Conservation (phyloP, 805 yeast genomes). For the Candida stauntonica region DNA sequence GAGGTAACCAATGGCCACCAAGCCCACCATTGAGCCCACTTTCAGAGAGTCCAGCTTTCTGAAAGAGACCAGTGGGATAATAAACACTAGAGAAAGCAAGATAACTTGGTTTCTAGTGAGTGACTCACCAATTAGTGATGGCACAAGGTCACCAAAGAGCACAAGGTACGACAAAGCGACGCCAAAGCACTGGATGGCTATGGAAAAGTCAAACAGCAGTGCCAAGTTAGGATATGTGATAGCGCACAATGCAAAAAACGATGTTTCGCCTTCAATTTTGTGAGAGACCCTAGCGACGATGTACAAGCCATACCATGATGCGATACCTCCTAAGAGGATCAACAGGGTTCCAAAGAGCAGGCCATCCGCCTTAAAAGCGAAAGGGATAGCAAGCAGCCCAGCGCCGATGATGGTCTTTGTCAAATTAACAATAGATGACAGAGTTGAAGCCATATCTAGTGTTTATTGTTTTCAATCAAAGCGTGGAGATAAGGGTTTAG, state of each 20-base stretch:
- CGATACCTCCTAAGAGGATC: slow-evolving; percentile 55
- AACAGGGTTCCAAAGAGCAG: slow-evolving; percentile 51
- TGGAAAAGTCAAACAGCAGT: slow-evolving; percentile 68
- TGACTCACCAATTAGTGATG: slow-evolving; percentile 46
- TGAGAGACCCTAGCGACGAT: slow-evolving; percentile 57
- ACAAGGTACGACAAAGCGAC: slow-evolving; percentile 69
- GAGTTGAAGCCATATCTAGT: slow-evolving; percentile 22
- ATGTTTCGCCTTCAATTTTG: slow-evolving; percentile 51
- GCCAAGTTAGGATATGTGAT: slow-evolving; percentile 69
- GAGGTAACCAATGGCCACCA: slow-evolving; percentile 61
- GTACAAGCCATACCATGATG: slow-evolving; percentile 66
- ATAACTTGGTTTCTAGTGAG: slow-evolving; percentile 38
- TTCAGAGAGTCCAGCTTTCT: slow-evolving; percentile 63
- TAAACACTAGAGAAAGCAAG: slow-evolving; percentile 43
- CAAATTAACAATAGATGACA: slow-evolving; percentile 61
- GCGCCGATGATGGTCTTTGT: slow-evolving; percentile 80
- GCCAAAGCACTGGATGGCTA: slow-evolving; percentile 76
- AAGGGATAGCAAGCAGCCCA: slow-evolving; percentile 73
- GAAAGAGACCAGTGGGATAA: slow-evolving; percentile 60
- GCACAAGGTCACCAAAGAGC: slow-evolving; percentile 73
- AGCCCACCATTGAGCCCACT: slow-evolving; percentile 66
- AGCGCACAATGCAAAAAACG: slow-evolving; percentile 67
- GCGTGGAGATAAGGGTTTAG: too few relatives aligned
- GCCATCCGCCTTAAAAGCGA: slow-evolving; percentile 66
- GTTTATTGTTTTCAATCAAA: too few relatives aligned